phyloP scores from a whole-genome alignment of 2,329 filamentous ascomycete genomes.

The Emmonsiellopsis sp. region DNA sequence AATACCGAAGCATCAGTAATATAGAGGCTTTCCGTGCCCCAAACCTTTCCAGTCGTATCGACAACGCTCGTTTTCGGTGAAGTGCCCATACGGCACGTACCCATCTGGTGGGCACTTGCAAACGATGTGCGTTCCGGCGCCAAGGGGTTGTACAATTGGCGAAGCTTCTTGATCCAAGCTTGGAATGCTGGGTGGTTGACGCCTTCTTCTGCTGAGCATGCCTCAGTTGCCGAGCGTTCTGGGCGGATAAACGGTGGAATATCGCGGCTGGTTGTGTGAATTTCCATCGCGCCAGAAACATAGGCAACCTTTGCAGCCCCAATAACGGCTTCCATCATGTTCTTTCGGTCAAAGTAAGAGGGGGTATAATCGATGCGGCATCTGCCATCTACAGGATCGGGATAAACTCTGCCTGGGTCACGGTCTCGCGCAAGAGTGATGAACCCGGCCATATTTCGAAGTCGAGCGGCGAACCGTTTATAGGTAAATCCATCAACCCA shows the following conservation, averaged over 20 bases:
- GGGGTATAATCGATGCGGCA: constrained; percentile 61
- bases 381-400: constrained; percentile 58
- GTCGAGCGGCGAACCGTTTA: constrained; percentile 61
- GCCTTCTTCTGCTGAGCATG: constrained; percentile 26
- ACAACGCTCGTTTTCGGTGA: constrained; percentile 35
- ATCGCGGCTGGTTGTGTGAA: constrained; percentile 56
- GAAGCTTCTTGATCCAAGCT: constrained; percentile 45
- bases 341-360: constrained; percentile 61
- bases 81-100: constrained; percentile 40
- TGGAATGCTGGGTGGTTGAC: constrained; percentile 48
- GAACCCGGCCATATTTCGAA: constrained; percentile 61
- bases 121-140: constrained; percentile 36
- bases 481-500: constrained; percentile 62
- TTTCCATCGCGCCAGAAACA: constrained; percentile 70
- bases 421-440: constrained; percentile 69
- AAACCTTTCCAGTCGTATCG: constrained; percentile 37
- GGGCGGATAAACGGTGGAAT: constrained; percentile 54
- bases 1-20: constrained; percentile 43
- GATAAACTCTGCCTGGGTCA: constrained; percentile 64
- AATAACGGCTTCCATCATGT: constrained; percentile 63
- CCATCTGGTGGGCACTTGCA: constrained; percentile 45
- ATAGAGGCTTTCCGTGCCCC: constrained; percentile 38
- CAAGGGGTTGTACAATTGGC: constrained; percentile 34
- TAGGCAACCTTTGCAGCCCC: constrained; percentile 69
- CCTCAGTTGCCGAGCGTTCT: constrained; percentile 8